phyloP scores from a whole-genome alignment of 2,329 filamentous ascomycete genomes.

The Colletotrichum caudatum region DNA sequence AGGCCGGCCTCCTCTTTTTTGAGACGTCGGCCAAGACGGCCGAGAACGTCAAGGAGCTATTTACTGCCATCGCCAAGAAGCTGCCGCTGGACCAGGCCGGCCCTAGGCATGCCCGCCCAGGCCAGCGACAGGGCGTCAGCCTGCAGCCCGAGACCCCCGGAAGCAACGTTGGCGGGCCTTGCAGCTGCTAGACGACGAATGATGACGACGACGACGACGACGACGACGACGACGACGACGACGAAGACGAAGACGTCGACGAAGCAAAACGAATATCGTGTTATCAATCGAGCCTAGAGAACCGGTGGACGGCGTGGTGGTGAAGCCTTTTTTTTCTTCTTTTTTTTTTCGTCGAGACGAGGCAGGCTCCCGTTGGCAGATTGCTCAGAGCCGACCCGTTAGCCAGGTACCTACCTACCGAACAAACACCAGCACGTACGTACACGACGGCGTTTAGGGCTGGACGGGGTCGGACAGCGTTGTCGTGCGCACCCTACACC shows the following conservation, averaged over 20 bases:
- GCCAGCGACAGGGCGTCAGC: slow-evolving; percentile 70
- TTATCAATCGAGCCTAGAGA: slow-evolving; percentile 8
- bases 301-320: slow-evolving; percentile 14
- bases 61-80: slow-evolving; percentile 98
- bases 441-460: slow-evolving; percentile 38
- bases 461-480: slow-evolving; percentile 36
- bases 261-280: slow-evolving; percentile 33
- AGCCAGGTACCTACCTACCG: slow-evolving; percentile 21
- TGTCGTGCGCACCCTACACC: slow-evolving; percentile 33
- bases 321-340: no score
- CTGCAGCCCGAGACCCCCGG: slow-evolving; percentile 68
- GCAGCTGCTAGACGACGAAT: slow-evolving; percentile 62
- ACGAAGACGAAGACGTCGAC: background rate
- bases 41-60: slow-evolving; percentile 94
- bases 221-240: slow-evolving; percentile 34
- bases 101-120: slow-evolving; percentile 83
- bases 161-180: slow-evolving; percentile 67
- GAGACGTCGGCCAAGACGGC: slow-evolving; percentile 98
- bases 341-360: slow-evolving; percentile 5
- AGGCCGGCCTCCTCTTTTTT: slow-evolving; percentile 96
- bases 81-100: slow-evolving; percentile 95
- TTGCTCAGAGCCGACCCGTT: slow-evolving; percentile 20
- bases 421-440: slow-evolving; percentile 16
- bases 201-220: slow-evolving; percentile 23
- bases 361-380: slow-evolving; percentile 30